phyloP scores from a whole-genome alignment of 306 rosid species.

The Canavalia ensiformis region DNA sequence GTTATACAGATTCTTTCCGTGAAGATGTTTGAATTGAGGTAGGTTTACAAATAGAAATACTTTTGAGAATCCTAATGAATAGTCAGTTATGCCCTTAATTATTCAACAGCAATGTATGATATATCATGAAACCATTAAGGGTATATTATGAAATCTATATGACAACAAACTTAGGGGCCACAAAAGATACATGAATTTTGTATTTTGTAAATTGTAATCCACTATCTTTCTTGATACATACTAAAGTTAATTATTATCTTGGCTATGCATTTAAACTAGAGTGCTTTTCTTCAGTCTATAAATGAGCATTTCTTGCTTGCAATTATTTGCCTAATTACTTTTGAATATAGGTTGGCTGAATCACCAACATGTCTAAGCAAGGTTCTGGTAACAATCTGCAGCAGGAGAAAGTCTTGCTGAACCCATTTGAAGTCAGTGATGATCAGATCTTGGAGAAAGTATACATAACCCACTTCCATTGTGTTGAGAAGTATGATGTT shows the following conservation, averaged over 20 bases:
- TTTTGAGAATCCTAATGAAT: neutral
- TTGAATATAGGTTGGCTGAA: neutral
- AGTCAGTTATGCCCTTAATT: conserved; percentile 2
- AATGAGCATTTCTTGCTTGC: conserved; percentile 22
- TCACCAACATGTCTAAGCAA: conserved; percentile 38
- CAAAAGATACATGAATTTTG: conserved; percentile 40
- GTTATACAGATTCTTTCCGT: conserved; percentile 29
- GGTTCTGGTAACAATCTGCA: neutral
- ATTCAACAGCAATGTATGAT: neutral
- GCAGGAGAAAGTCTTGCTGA: conserved; percentile 25
- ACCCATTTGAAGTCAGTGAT: conserved; percentile 42
- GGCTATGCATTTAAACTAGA: neutral
- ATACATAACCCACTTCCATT: conserved; percentile 46
- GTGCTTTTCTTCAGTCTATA: conserved; percentile 36
- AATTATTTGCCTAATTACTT: conserved; percentile 1
- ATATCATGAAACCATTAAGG: conserved; percentile 22
- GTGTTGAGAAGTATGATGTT: conserved; percentile 46
- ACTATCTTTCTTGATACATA: conserved; percentile 4
- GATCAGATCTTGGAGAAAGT: conserved; percentile 44
- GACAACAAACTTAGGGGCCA: conserved; percentile 5
- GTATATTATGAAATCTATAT: conserved; percentile 1
- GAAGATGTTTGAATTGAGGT: neutral
- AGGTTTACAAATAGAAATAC: neutral
- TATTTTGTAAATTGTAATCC: neutral
- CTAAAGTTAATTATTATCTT: neutral